Percentiles rank a stretch among this genome's conserved stretches.
Conservation (phyloP, 257 asterid species). For the Penstemon barbatus region DNA sequence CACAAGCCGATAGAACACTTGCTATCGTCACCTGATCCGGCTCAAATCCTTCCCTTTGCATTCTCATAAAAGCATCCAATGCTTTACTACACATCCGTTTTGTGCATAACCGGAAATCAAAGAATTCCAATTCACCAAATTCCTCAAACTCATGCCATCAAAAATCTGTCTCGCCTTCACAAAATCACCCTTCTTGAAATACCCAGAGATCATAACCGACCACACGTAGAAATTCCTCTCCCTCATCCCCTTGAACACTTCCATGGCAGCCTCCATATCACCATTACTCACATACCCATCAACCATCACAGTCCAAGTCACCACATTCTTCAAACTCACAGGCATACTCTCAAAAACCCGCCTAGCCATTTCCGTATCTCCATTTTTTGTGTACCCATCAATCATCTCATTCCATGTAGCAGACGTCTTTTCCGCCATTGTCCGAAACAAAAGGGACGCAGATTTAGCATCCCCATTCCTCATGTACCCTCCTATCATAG, state of each 20-base stretch:
- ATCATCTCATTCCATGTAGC: slow-evolving; percentile 83
- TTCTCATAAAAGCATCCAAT: slow-evolving; percentile 48
- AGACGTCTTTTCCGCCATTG: slow-evolving; percentile 45
- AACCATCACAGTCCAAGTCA: slow-evolving; percentile 79
- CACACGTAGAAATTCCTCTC: slow-evolving; percentile 56
- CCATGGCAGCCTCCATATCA: slow-evolving; percentile 64
- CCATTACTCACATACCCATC: slow-evolving; percentile 56
- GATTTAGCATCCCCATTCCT: slow-evolving; percentile 38
- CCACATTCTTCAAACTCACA: slow-evolving; percentile 56
- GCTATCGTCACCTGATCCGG: slow-evolving; percentile 75
- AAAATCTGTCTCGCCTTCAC: slow-evolving; percentile 56
- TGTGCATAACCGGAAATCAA: slow-evolving; percentile 79
- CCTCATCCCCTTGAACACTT: slow-evolving; percentile 56
- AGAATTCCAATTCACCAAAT: slow-evolving; percentile 79
- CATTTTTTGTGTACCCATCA: slow-evolving; percentile 57
- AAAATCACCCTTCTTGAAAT: slow-evolving; percentile 63
- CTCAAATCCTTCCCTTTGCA: slow-evolving; percentile 60
- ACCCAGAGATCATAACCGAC: slow-evolving; percentile 74
- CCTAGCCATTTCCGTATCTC: slow-evolving; percentile 59
- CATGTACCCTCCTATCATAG: slow-evolving; percentile 73
- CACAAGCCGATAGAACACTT: slow-evolving; percentile 72
- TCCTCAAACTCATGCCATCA: slow-evolving; percentile 55
- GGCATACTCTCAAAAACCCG: slow-evolving; percentile 57
- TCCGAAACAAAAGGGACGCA: slow-evolving; percentile 48
- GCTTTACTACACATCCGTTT: slow-evolving; percentile 55